Base-by-base conservation (phyloP, 768 basidiomycete species). In the Lactifluus hygrophoroides region DNA sequence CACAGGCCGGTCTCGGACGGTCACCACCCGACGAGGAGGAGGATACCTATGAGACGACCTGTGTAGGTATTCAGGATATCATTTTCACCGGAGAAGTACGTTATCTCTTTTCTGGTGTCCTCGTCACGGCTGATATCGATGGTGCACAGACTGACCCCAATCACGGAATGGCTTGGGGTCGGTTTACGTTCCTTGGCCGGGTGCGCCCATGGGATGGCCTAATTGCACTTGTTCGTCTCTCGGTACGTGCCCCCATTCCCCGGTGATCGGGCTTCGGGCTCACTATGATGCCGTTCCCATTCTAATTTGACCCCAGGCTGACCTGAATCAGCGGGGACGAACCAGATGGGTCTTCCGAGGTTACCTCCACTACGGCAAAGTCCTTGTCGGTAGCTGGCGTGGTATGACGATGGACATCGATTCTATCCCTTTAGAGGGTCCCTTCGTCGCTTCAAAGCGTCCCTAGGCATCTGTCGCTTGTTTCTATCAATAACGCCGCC, bases 321-420 rank as follows among this genome's bases (percentile, higher is more conserved):
- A 62, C 16, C 57, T 54, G 23, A 35, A 16, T 21, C 58, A 28
- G 43, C 19, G 42, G 44, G 63, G 63, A 28, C 40, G 65, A 51
- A 56, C 60, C 25, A 63, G 60, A 14, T 72, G 71, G 65, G 75
- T 89, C 42, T 83, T 89, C 63, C 85, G 82, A 32, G 88, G 88
- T 5, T 90, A 88, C 66, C 61, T 90, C 47, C 77, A 84, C 6
- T 85, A 81, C 0, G 80, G 78, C 9, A 70, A 78, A 57, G 86
- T 78, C 56, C 79, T 89, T 60, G 85, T 86, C 16, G 88, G 88
- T 5, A 83, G 82, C 56, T 89, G 88, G 88, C 75, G 88, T 30
- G 69, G 69, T 46, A 72, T 74, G 64, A 77, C 76, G 38, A 68
- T 67, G 53, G 73, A 67, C 57, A 78, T 80, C 44, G 72, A 75